Evolutionary conservation across 140 eudicot genomes (phyloP).

Genomic region (Ambrosia hybrid): DNA sequence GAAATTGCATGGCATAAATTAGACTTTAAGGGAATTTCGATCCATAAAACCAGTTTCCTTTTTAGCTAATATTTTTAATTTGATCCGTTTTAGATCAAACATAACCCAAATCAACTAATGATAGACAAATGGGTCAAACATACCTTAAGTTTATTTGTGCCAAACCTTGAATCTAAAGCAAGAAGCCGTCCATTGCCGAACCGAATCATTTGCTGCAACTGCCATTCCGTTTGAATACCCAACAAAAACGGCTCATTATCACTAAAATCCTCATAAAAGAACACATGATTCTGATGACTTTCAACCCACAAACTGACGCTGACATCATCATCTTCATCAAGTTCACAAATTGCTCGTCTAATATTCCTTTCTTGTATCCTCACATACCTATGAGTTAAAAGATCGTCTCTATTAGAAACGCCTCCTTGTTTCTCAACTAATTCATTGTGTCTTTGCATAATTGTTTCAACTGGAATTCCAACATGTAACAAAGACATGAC

Average conservation of each 20-base stretch:
- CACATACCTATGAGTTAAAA: slow-evolving; percentile 81
- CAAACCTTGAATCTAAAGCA: slow-evolving; percentile 76
- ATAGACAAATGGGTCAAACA: slow-evolving; percentile 2
- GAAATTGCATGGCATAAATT: background rate
- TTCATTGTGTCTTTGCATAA: slow-evolving; percentile 91
- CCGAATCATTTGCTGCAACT: slow-evolving; percentile 90
- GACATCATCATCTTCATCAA: slow-evolving; percentile 84
- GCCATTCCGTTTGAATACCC: slow-evolving; percentile 97
- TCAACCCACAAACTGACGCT: slow-evolving; percentile 86
- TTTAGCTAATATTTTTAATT: background rate
- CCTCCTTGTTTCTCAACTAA: slow-evolving; percentile 88
- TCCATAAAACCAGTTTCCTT: background rate
- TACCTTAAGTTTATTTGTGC: slow-evolving; percentile 82
- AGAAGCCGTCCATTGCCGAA: slow-evolving; percentile 83
- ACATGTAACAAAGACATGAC: slow-evolving; percentile 73
- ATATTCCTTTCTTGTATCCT: slow-evolving; percentile 89
- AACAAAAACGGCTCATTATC: slow-evolving; percentile 66
- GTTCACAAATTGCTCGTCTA: slow-evolving; percentile 65
- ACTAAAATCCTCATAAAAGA: slow-evolving; percentile 74
- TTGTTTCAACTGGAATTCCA: slow-evolving; percentile 92
- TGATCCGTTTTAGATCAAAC: background rate
- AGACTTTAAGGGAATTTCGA: background rate
- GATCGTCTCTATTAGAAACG: slow-evolving; percentile 59
- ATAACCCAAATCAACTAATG: slow-evolving; percentile 3
- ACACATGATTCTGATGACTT: slow-evolving; percentile 53